Base-by-base conservation (phyloP, 768 basidiomycete species). In the Russula dissimulans region DNA sequence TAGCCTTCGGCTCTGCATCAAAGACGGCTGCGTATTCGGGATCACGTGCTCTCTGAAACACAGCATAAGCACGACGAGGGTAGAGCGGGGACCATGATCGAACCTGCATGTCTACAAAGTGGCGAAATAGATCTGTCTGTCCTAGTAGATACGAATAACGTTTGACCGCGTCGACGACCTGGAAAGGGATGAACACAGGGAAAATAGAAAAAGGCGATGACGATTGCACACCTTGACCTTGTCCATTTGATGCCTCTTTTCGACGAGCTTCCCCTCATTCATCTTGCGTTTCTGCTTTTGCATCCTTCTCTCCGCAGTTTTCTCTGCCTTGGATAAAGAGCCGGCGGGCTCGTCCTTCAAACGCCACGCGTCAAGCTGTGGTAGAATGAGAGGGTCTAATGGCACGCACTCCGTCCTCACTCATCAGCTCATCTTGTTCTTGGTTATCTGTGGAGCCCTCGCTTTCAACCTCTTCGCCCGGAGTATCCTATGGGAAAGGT, bases 131-230 rank as follows among this genome's bases (percentile, higher is more conserved):
- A 65, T 98, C 97, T 0, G 95, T 98, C 71, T 99, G 95, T 8
- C 97, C 97, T 2, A 99, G 81, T n/a, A 98, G 82, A 72, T 97
- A 98, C 2, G 90, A 91, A 70, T 97, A 98, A 17, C 94, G 87
- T 71, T 98, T 98, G 62, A 97, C 90, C 10, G 94, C 91, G 69
- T 97, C 95, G 18, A 91, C 76, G 43, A 94, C 81, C 92, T 97
- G 65, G 22, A 0, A 36, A 55, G 47, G 41, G 17, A 48, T 67
- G 62, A 68, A 18, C n/a, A 29, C 55, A 59, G 54, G 44, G 9
- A 38, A 11, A 38, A 15, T 34, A 41, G 36, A 43, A 18, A 18
- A 42, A 38, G 17, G 17, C 41, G 3, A 5, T 29, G 42, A 32
- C 4, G 34, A 1, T n/a, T 22, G 56, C 72, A 17, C 64, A 86